These are phyloP conservation scores for Lepraria neglecta DNA, from an alignment of 495 filamentous ascomycete species.

Conservation along the genomic window DNA sequence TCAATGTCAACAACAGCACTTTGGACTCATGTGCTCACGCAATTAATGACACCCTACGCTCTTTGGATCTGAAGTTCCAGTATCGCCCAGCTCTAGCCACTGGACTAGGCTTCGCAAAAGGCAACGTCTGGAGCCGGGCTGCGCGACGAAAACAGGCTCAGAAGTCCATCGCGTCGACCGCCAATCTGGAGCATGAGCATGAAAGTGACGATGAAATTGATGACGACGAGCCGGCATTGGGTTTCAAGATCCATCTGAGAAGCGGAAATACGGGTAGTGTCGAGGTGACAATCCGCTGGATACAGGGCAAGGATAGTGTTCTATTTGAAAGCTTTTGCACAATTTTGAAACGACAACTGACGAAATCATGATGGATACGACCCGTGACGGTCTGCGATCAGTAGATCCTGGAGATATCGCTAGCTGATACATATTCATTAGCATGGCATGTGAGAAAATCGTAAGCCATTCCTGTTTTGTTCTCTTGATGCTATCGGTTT, in stretches of 20 bases:
- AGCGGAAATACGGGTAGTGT: slow-evolving; percentile 27
- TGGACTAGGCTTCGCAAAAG: slow-evolving; percentile 51
- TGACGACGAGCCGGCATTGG: slow-evolving; percentile 33
- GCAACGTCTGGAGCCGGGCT: slow-evolving; percentile 67
- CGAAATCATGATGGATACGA: not conserved
- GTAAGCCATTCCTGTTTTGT: no score
- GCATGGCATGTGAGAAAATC: no score
- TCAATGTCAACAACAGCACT: slow-evolving; percentile 28
- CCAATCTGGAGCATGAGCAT: slow-evolving; percentile 23
- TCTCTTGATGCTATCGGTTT: no score
- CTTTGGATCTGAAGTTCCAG: slow-evolving; percentile 46
- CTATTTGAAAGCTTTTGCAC: slow-evolving; percentile 88
- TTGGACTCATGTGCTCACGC: slow-evolving; percentile 21
- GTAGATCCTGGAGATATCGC: no score
- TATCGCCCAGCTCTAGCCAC: slow-evolving; percentile 41
- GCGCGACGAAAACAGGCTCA: slow-evolving; percentile 51
- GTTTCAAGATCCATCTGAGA: slow-evolving; percentile 44
- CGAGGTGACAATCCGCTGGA: slow-evolving; percentile 59
- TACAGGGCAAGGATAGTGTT: slow-evolving; percentile 64
- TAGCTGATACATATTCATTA: no score
- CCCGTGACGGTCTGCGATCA: no score
- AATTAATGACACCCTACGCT: slow-evolving; percentile 38
- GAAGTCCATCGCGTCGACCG: slow-evolving; percentile 15
- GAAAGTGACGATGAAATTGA: slow-evolving; percentile 20
- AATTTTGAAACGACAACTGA: slow-evolving; percentile 57